A percentile compares a stretch with the other conserved stretches of the same genome.
These are phyloP conservation scores for Backusella tuberculispora DNA, from an alignment of 192 early-diverging fungal species.

Conservation along the genomic window DNA sequence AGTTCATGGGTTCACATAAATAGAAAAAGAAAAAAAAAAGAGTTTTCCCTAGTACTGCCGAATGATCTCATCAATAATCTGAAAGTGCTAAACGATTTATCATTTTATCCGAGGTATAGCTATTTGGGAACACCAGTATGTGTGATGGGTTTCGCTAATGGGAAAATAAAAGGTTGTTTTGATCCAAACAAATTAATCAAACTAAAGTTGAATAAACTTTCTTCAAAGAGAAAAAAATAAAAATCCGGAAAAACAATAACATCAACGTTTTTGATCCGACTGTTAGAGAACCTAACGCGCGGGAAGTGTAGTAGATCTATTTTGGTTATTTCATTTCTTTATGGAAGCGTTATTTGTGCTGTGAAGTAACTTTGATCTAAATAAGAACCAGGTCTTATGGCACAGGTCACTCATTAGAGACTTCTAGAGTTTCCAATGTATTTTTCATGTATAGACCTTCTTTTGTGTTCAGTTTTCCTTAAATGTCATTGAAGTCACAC, in stretches of 20 bases:
- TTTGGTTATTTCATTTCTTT: not conserved
- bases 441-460: not conserved
- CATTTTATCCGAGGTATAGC: constrained; percentile 11
- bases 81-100: constrained; percentile 3
- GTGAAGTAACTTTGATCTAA: constrained; percentile 6
- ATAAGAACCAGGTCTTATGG: constrained; percentile 1
- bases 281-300: not conserved
- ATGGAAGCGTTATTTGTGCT: constrained; percentile 5
- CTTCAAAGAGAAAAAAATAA: too few species aligned
- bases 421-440: constrained; percentile 11
- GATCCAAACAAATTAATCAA: constrained; percentile 6
- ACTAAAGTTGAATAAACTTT: not conserved
- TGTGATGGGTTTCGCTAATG: constrained; percentile 3
- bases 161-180: constrained; percentile 7
- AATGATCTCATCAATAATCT: constrained; percentile 10
- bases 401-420: not conserved
- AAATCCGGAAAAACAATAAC: not conserved
- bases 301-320: not conserved
- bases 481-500: not conserved
- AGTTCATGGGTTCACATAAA: constrained; percentile 16
- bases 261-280: not conserved
- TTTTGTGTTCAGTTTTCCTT: constrained; percentile 4
- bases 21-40: not conserved
- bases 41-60: constrained; percentile 2
- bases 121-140: constrained; percentile 13